Conservation (phyloP, 257 asterid species). For the Nicotiana tabacum region DNA sequence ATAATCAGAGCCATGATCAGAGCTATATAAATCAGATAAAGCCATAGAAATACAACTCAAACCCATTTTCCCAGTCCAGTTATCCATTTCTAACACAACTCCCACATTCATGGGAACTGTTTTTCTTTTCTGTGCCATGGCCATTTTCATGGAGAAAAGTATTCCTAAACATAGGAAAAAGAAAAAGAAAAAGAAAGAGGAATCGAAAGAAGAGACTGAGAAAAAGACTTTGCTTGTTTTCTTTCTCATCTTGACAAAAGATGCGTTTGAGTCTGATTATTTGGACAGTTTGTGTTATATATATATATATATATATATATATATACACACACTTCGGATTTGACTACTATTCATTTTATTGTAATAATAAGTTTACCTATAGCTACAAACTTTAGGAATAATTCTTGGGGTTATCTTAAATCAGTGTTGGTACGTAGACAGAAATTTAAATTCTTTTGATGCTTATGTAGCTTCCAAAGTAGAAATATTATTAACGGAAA, state of each 20-base stretch:
- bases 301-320: no score
- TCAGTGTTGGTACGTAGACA: no score
- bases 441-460: no score
- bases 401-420: no score
- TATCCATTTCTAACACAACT: slow-evolving; percentile 42
- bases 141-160: background rate
- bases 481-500: no score
- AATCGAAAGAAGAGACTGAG: background rate
- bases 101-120: slow-evolving; percentile 32
- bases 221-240: background rate
- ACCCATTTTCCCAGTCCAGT: slow-evolving; percentile 29
- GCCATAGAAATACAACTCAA: slow-evolving; percentile 44
- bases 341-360: background rate
- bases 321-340: no score
- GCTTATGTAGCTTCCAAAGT: no score
- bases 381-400: no score
- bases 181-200: background rate
- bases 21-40: slow-evolving; percentile 37
- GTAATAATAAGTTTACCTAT: no score
- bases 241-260: no score
- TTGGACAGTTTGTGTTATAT: no score
- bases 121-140: slow-evolving; percentile 16
- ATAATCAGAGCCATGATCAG: slow-evolving; percentile 17
- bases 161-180: background rate
- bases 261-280: no score